These are phyloP conservation scores for Candida sanyaensis DNA, from an alignment of 1,139 yeast genomes.

Conservation along the genomic window DNA sequence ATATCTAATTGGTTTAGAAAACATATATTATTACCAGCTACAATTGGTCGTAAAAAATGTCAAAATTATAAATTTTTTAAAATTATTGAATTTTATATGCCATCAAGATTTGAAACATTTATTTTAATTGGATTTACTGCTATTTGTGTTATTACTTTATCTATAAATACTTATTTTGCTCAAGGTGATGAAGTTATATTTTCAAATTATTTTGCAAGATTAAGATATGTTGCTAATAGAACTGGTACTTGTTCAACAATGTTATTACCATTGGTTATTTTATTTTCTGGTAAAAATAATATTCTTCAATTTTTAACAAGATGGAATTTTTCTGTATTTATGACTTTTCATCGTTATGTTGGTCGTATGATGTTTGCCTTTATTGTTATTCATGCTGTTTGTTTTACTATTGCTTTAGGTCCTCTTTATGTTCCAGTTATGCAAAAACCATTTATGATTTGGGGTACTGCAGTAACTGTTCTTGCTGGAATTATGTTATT, in stretches of 20 bases:
- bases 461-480: constrained; percentile 52
- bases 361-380: constrained; percentile 43
- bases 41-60: constrained; percentile 21
- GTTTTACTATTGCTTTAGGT: constrained; percentile 21
- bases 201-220: constrained; percentile 17
- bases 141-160: constrained; percentile 41
- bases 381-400: constrained; percentile 36
- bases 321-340: constrained; percentile 54
- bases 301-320: constrained; percentile 51
- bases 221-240: constrained; percentile 46
- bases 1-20: constrained; percentile 37
- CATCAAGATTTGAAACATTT: constrained; percentile 58
- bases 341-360: constrained; percentile 54
- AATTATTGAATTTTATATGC: constrained; percentile 37
- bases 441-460: constrained; percentile 40
- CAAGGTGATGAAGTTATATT: constrained; percentile 22
- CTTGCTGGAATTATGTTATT: constrained; percentile 38
- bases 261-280: constrained; percentile 46
- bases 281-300: constrained; percentile 59
- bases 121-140: constrained; percentile 45
- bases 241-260: constrained; percentile 54
- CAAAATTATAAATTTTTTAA: constrained; percentile 22
- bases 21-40: constrained; percentile 43
- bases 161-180: constrained; percentile 22
- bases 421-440: constrained; percentile 16